Conservation (phyloP, 768 basidiomycete genomes). For the Boletus sp. region DNA sequence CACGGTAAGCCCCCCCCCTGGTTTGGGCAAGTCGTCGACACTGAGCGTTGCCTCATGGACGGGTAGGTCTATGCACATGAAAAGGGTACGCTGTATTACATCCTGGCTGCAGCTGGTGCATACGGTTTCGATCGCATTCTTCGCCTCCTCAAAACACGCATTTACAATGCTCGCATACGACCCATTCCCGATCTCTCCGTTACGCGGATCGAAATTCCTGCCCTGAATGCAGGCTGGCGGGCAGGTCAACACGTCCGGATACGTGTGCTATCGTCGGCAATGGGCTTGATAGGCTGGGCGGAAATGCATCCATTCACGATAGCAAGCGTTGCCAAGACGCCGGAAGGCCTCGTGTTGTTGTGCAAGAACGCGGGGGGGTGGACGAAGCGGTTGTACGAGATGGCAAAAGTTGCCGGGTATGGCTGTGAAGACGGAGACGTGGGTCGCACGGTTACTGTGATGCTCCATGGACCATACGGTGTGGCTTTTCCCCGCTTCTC, state of each 20-base stretch:
- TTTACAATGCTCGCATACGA: constrained; percentile 41
- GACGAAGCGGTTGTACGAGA: constrained; percentile 42
- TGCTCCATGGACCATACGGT: constrained; percentile 58
- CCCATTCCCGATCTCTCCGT: constrained; percentile 44
- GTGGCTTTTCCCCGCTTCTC: neutral
- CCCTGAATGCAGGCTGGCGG: constrained; percentile 50
- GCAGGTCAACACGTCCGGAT: constrained; percentile 60
- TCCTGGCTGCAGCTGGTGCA: constrained; percentile 36
- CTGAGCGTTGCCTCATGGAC: neutral
- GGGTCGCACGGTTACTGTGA: constrained; percentile 33
- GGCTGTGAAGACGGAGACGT: constrained; percentile 28
- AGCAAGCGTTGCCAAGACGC: constrained; percentile 39
- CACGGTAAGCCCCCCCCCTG: constrained; percentile 22
- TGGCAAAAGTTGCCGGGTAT: constrained; percentile 36
- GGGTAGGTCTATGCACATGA: constrained; percentile 27
- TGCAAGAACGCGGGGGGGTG: constrained; percentile 50
- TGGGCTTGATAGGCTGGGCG: constrained; percentile 38
- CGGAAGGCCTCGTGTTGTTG: constrained; percentile 47
- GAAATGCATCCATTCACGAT: constrained; percentile 56
- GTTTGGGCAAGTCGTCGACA: constrained; percentile 8
- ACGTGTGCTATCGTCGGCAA: constrained; percentile 39
- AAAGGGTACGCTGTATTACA: constrained; percentile 37
- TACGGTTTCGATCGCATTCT: constrained; percentile 45
- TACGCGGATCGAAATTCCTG: constrained; percentile 45
- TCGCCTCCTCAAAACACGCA: constrained; percentile 46